phyloP scores from a whole-genome alignment of 352 stramenopile species.

The Phytophthora aleatoria region DNA sequence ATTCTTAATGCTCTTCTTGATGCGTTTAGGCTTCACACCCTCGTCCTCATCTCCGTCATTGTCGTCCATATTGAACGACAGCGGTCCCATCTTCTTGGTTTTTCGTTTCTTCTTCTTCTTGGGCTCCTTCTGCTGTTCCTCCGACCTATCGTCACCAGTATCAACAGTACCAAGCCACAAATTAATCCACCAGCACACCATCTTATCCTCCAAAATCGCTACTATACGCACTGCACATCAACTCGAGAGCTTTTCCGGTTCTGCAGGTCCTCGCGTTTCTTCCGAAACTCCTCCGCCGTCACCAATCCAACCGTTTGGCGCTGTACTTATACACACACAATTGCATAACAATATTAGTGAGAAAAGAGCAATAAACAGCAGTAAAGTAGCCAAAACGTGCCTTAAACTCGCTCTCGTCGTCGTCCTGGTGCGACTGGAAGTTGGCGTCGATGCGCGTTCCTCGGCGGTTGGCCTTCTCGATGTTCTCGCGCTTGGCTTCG shows the following conservation, averaged over 20 bases:
- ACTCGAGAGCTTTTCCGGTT: slow-evolving; percentile 39
- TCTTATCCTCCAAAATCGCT: neutral
- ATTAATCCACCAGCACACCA: slow-evolving; percentile 1
- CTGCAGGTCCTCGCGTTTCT: slow-evolving; percentile 82
- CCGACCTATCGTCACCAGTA: slow-evolving; percentile 26
- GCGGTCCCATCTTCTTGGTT: slow-evolving; percentile 72
- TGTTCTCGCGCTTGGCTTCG: slow-evolving; percentile 92
- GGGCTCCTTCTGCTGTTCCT: slow-evolving; percentile 32
- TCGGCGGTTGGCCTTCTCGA: slow-evolving; percentile 80
- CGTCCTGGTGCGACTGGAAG: slow-evolving; percentile 86
- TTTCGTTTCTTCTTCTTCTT: slow-evolving; percentile 82
- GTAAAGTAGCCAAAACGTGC: slow-evolving; percentile 19
- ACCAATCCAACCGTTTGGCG: slow-evolving; percentile 92
- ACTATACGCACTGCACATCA: slow-evolving; percentile 36
- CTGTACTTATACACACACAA: slow-evolving; percentile 27
- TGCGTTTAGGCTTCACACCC: slow-evolving; percentile 35
- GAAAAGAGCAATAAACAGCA: neutral
- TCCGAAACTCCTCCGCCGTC: slow-evolving; percentile 94
- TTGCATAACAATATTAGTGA: neutral
- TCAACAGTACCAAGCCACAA: neutral
- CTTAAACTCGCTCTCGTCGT: slow-evolving; percentile 89
- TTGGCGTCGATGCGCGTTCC: slow-evolving; percentile 91
- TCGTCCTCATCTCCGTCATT: slow-evolving; percentile 53
- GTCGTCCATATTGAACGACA: slow-evolving; percentile 86
- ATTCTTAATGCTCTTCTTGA: slow-evolving; percentile 90